A percentile compares a stretch with the other conserved stretches of the same genome.
Conservation (phyloP, 2,329 filamentous ascomycete species). For the Arthrobotrys megalospora region DNA sequence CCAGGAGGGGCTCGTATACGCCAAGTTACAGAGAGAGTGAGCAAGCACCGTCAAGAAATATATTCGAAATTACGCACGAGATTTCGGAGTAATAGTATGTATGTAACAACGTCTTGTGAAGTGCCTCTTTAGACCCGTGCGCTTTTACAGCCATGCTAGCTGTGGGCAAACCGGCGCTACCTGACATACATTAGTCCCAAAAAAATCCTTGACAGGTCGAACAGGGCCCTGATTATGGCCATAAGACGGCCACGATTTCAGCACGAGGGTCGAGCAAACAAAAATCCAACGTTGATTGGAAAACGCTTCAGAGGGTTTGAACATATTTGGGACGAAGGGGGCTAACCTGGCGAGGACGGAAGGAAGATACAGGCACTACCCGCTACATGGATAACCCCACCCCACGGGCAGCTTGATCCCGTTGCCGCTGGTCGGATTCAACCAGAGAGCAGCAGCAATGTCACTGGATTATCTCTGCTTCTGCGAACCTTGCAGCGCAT, state of each 20-base stretch:
- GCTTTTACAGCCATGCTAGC: conserved; percentile 10
- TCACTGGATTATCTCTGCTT: conserved; percentile 36
- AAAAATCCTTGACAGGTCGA: conserved; percentile 18
- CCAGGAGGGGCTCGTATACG: conserved; percentile 16
- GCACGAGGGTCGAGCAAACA: conserved; percentile 37
- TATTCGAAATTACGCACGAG: conserved; percentile 47
- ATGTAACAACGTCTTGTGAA: not conserved
- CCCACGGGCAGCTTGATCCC: conserved; percentile 59
- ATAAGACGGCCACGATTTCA: conserved; percentile 47
- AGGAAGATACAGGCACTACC: conserved; percentile 57
- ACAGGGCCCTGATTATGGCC: conserved; percentile 31
- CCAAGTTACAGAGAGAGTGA: conserved; percentile 15
- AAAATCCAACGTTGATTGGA: conserved; percentile 8
- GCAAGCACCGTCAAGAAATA: conserved; percentile 20
- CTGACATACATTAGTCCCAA: conserved; percentile 33
- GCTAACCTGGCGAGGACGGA: conserved; percentile 53
- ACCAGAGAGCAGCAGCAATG: conserved; percentile 17
- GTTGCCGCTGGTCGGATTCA: conserved; percentile 51
- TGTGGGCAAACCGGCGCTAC: conserved; percentile 16
- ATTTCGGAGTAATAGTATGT: conserved; percentile 38
- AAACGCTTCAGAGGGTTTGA: conserved; percentile 5
- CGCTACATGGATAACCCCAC: conserved; percentile 60
- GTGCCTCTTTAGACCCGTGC: not conserved
- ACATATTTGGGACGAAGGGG: conserved; percentile 44
- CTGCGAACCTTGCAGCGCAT: conserved; percentile 54